Evolutionary conservation across 768 basidiomycete species (phyloP).

Genomic region (Collybia mongolica): DNA sequence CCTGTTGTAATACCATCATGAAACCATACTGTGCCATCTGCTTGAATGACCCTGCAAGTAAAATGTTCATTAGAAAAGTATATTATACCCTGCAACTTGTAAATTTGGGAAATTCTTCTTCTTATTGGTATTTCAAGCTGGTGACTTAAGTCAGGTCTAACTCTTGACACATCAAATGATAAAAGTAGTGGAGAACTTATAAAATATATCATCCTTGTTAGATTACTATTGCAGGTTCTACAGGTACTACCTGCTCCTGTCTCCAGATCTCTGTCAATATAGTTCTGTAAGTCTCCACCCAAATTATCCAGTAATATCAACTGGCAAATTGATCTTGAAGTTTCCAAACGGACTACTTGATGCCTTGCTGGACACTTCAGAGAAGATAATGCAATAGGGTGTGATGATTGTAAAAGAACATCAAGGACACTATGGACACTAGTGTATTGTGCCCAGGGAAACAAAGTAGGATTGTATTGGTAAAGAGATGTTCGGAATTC

Average conservation of each 20-base stretch:
- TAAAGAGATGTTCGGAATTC: neutral
- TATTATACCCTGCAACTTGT: constrained; percentile 5
- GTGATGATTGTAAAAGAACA: neutral
- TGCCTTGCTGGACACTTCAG: neutral
- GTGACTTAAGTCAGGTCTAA: neutral
- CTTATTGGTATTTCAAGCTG: neutral
- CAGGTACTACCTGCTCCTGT: neutral
- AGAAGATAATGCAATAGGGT: neutral
- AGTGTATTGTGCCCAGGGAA: constrained; percentile 2
- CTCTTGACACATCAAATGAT: neutral
- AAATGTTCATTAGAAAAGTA: constrained; percentile 8
- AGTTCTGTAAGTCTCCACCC: neutral
- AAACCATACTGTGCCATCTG: constrained; percentile 3
- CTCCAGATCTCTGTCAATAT: too few relatives aligned
- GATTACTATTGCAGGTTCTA: neutral
- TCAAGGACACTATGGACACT: constrained; percentile 1
- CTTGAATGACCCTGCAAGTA: constrained; percentile 3
- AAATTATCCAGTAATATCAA: neutral
- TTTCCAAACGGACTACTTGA: neutral
- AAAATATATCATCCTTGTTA: neutral
- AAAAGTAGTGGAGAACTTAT: neutral
- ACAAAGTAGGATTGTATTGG: neutral
- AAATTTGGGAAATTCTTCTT: neutral
- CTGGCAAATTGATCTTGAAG: neutral
- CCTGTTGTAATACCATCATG: constrained; percentile 8